phyloP scores from a whole-genome alignment of 2,329 filamentous ascomycete species.

The Colletotrichum gloeosporioides region DNA sequence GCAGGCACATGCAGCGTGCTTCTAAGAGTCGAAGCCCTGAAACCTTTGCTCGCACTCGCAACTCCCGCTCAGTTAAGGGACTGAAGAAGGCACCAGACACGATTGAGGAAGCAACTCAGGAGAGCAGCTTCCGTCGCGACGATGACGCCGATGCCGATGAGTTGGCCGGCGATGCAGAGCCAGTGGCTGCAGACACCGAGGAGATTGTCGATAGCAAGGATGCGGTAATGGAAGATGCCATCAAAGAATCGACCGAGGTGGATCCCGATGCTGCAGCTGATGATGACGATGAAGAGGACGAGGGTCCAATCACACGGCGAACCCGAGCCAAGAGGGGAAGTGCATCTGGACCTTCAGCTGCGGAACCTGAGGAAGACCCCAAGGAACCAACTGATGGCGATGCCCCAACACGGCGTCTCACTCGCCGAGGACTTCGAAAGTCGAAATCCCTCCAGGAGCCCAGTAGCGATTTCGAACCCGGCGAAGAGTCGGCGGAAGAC shows the following conservation, averaged over 20 bases:
- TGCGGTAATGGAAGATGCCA: slow-evolving; percentile 27
- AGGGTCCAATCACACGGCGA: slow-evolving; percentile 52
- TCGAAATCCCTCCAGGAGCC: slow-evolving; percentile 56
- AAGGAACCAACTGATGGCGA: slow-evolving; percentile 29
- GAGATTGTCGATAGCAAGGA: slow-evolving; percentile 22
- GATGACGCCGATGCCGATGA: slow-evolving; percentile 43
- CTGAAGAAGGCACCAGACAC: slow-evolving; percentile 53
- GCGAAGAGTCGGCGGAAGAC: slow-evolving; percentile 61
- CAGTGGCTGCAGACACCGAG: slow-evolving; percentile 28
- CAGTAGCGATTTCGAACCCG: slow-evolving; percentile 67
- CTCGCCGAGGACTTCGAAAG: slow-evolving; percentile 48
- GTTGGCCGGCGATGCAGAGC: slow-evolving; percentile 36
- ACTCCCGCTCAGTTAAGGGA: slow-evolving; percentile 57
- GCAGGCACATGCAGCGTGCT: slow-evolving; percentile 57
- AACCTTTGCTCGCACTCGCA: slow-evolving; percentile 45
- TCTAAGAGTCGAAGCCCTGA: slow-evolving; percentile 65
- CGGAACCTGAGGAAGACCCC: slow-evolving; percentile 31
- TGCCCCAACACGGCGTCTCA: slow-evolving; percentile 51
- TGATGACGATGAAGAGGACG: slow-evolving; percentile 54
- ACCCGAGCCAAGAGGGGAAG: slow-evolving; percentile 44
- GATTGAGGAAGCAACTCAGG: slow-evolving; percentile 59
- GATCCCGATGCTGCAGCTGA: slow-evolving; percentile 32
- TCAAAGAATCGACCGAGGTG: slow-evolving; percentile 31
- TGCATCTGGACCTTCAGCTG: slow-evolving; percentile 29
- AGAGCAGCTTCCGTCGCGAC: slow-evolving; percentile 46